Base-by-base conservation (phyloP, 192 early-diverging fungal genomes). In the Coemansia sp. region DNA sequence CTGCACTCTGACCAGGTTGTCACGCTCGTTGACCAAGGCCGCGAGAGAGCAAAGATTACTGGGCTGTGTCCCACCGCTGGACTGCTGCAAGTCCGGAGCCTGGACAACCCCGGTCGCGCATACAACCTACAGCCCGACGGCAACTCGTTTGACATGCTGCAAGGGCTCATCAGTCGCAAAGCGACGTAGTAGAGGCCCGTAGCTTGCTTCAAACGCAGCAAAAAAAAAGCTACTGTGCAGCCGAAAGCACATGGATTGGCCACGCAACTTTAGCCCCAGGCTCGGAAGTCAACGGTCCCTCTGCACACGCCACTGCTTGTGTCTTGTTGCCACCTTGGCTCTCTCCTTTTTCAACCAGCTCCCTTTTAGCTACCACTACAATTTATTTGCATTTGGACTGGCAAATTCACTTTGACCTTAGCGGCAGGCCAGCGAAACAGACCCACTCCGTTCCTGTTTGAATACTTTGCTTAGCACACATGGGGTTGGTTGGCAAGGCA, bases 81-180 rank as follows among this genome's bases (percentile, higher is more conserved):
- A 7, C 69, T 94, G 51, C 52, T 97, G 27, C 78, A 80, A 42
- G 89, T 89, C 2, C 78, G 83, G 9, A 84, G 78, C 22, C 62
- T 85, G 2, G 64, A 68, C 56, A 82, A 85, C 14, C 53, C 65
- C 22, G 74, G 67, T 8, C 64, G 79, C 15, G 71, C 81, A 22
- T 84, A 84, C 51, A 79, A 81, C n/a, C 66, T 98, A 30, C 91
- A 95, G 70, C 96, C 96, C 5, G 96, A 95, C 56, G 96, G 96
- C 7, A 99, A 97, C 68, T 88, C 85, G 27, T 99, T 99, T 70
- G 96, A 99, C 66, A 96, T 99, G 91, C 82, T 97, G 63, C 85
- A 89, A 50, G 91, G 91, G 0, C 61, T 99, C 37, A 92, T 99
- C 60, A 83, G 78, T 14, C 62, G 66, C 5, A 95, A 93, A 51